A percentile compares a stretch with the other conserved stretches of the same genome.
Evolutionary conservation across 768 basidiomycete species (phyloP).

Genomic region (Brasilioporus rufonigricans): DNA sequence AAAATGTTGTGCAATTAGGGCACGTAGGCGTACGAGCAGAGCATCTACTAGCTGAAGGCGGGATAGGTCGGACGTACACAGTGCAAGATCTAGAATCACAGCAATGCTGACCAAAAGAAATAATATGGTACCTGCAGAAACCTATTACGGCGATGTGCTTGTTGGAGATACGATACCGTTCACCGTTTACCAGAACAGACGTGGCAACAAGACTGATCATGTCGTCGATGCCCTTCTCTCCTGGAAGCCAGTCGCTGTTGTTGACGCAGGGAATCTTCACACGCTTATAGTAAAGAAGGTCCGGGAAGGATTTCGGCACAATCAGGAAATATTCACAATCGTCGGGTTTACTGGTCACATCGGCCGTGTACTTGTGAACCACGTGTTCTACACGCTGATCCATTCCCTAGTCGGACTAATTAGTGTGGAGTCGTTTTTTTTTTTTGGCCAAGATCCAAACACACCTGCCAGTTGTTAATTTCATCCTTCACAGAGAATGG

Average conservation of each 20-base stretch:
- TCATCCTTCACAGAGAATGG: constrained; percentile 99
- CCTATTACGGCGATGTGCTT: constrained; percentile 2
- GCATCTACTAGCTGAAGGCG: constrained; percentile 12
- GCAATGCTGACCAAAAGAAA: constrained; percentile 5
- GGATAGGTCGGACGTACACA: background rate
- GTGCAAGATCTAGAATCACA: constrained; percentile 6
- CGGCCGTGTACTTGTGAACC: constrained; percentile 94
- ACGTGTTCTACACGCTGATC: constrained; percentile 91
- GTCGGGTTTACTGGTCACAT: constrained; percentile 86
- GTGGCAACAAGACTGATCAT: constrained; percentile 72
- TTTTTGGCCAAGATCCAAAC: constrained; percentile 2
- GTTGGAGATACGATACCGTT: background rate
- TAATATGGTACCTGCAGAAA: constrained; percentile 10
- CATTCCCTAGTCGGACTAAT: constrained; percentile 69
- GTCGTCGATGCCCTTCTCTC: constrained; percentile 60
- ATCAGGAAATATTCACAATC: constrained; percentile 99
- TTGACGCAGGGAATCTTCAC: constrained; percentile 96
- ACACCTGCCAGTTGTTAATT: constrained; percentile 94
- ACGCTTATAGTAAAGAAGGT: constrained; percentile 81
- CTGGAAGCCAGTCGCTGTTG: constrained; percentile 92
- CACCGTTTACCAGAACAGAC: constrained; percentile 28
- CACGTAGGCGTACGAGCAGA: background rate
- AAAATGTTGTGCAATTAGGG: constrained; percentile 7
- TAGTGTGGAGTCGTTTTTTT: background rate
- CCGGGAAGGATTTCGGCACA: constrained; percentile 92